Evolutionary conservation across 2,329 filamentous ascomycete genomes (phyloP).

Genomic region (Fusarium nygamai): DNA sequence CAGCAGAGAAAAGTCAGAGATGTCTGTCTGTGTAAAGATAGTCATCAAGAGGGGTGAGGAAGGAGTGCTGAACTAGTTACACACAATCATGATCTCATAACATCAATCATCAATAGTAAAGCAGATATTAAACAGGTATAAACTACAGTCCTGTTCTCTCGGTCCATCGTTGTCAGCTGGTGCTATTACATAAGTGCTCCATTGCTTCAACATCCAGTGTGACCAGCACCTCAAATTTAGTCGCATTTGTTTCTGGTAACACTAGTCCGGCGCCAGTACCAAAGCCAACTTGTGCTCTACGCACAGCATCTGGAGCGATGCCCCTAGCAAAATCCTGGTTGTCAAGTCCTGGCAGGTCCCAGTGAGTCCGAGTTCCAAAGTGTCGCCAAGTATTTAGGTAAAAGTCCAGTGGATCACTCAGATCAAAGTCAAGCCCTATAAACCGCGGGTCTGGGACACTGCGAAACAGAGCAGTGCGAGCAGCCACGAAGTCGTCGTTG

Average conservation of each 20-base stretch:
- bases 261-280: neutral
- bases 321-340: rapidly evolving
- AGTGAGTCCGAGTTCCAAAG: neutral
- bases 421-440: neutral
- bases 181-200: no score
- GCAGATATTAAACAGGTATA: no score
- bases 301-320: neutral
- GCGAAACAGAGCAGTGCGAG: neutral
- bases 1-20: rapidly evolving
- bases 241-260: rapidly evolving
- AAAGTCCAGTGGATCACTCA: neutral
- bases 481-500: neutral
- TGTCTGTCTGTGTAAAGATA: rapidly evolving
- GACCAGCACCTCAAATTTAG: neutral
- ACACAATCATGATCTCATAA: no score
- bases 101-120: no score
- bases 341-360: neutral
- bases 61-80: no score
- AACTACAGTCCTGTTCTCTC: rapidly evolving
- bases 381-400: neutral
- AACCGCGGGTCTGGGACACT: rapidly evolving
- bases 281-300: neutral
- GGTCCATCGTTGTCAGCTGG: rapidly evolving
- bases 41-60: no score
- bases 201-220: neutral